Base-by-base conservation (phyloP, 345 rosid genomes). In the Euphorbia tirucalli region DNA sequence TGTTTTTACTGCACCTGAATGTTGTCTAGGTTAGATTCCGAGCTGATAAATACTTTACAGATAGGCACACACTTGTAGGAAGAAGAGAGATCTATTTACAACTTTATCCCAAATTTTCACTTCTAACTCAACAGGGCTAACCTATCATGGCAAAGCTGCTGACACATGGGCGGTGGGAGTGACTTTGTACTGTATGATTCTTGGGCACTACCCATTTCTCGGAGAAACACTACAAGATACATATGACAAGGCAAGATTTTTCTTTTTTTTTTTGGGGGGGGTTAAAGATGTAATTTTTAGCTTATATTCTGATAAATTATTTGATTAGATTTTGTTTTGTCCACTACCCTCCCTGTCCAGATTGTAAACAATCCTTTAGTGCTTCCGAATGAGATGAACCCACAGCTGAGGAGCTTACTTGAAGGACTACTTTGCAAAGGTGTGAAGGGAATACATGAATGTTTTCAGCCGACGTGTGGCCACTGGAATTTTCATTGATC, bases 1-100 rank as follows among this genome's bases (percentile, higher is more conserved):
- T 66, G 99, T 96, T 78, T 96, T 91, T 83, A 96, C 99, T 73
- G 99, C 99, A 54, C 99, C 98, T 5, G 99, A 96, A 82, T 96
- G 99, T 77, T 92, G 98, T 82, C 78, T 90, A 75, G 98, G 98
- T 95, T 68, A 76, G 82, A 54, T 43, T 66, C 76, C 15, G 28
- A 61, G 11, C 54, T 69, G 19, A 39, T 55, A 30, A 63, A 61
- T 49, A 35, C 27, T 55, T 9, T 55, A 43, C 55, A 14, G 30
- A 57, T 32, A 8, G 55, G 44, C 35, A 25, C 35, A 25, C 54
- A 43, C 48, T 37, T 25, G 24, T 57, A 61, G 43, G 57, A 30
- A 11, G 61, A 56, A 25, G 37, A 61, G 46, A 22, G 44, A 77
- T 57, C 8, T 56, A 21, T 54, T 79, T 30, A 16, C 56, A 50